These are phyloP conservation scores for Plectosphaerella plurivora DNA, from an alignment of 2,329 filamentous ascomycete genomes.

Conservation along the genomic window DNA sequence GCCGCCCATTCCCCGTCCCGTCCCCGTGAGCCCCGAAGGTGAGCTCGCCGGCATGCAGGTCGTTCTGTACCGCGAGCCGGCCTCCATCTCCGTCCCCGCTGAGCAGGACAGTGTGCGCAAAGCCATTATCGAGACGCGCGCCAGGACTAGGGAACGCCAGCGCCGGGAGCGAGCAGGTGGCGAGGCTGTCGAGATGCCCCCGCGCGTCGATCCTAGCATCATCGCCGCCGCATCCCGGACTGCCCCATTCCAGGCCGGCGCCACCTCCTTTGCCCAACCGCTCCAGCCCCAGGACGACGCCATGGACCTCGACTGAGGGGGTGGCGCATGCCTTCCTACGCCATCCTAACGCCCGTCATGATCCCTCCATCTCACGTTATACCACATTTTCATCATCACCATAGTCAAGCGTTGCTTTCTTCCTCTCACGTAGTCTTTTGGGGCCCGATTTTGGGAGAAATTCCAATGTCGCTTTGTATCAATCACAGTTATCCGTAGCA, in stretches of 20 bases:
- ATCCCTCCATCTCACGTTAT: not conserved
- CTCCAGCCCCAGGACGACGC: conserved; percentile 49
- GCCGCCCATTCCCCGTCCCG: conserved; percentile 48
- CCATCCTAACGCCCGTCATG: conserved; percentile 1
- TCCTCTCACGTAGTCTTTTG: not conserved
- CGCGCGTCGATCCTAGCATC: conserved; percentile 4
- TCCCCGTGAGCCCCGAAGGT: conserved; percentile 55
- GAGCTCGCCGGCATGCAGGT: conserved; percentile 63
- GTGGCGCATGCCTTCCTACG: no score
- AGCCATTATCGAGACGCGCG: conserved; percentile 76
- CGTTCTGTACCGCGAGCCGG: conserved; percentile 79
- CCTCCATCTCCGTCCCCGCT: conserved; percentile 69
- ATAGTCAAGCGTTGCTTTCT: no score
- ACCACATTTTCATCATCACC: not conserved
- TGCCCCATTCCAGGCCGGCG: no score
- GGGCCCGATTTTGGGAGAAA: not conserved
- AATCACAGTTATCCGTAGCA: not conserved
- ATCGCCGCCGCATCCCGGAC: not conserved
- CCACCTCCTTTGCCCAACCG: not conserved
- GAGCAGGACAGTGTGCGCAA: conserved; percentile 74
- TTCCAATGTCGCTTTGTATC: not conserved
- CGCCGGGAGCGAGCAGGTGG: conserved; percentile 18
- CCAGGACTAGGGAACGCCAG: conserved; percentile 59
- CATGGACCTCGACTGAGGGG: conserved; percentile 59
- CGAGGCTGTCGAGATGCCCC: conserved; percentile 11